Percentiles rank a stretch among this genome's conserved stretches.
Evolutionary conservation across 1,139 yeast species (phyloP).

Genomic region (Maudiozyma humilis): DNA sequence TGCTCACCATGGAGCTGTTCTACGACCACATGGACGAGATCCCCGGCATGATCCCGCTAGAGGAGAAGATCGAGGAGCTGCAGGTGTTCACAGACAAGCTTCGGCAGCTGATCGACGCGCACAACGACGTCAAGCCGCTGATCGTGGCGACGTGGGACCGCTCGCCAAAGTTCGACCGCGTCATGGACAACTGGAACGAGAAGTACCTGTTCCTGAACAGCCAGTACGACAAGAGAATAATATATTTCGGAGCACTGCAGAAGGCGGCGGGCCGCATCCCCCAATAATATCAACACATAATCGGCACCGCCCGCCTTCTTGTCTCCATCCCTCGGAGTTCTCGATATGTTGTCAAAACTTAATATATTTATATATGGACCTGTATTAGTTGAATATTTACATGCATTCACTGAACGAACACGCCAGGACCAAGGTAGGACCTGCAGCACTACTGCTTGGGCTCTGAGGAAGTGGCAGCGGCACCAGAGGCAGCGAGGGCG

Average conservation of each 20-base stretch:
- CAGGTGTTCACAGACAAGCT: constrained; percentile 28
- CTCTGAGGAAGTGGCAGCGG: background rate
- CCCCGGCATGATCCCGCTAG: constrained; percentile 3
- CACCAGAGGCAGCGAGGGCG: too few species aligned
- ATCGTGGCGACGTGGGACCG: constrained; percentile 35
- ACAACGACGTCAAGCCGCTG: constrained; percentile 30
- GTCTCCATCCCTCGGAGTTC: too few species aligned
- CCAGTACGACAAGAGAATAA: constrained; percentile 31
- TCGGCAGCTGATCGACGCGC: constrained; percentile 29
- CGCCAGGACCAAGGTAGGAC: background rate
- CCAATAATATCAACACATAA: background rate
- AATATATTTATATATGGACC: background rate
- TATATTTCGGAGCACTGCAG: constrained; percentile 29
- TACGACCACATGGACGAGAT: constrained; percentile 16
- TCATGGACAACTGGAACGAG: constrained; percentile 36
- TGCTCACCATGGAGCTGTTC: constrained; percentile 32
- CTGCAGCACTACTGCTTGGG: background rate
- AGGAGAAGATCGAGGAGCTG: constrained; percentile 11
- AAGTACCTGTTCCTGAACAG: constrained; percentile 32
- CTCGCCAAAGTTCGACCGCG: constrained; percentile 21
- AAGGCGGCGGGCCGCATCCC: constrained; percentile 7
- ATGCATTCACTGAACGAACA: background rate
- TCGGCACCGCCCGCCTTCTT: too few species aligned
- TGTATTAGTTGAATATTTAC: constrained; percentile 1
- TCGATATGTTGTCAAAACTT: too few species aligned